Evolutionary conservation across 192 early-diverging fungal species (phyloP).

Genomic region (Haplosporangium gracile): DNA sequence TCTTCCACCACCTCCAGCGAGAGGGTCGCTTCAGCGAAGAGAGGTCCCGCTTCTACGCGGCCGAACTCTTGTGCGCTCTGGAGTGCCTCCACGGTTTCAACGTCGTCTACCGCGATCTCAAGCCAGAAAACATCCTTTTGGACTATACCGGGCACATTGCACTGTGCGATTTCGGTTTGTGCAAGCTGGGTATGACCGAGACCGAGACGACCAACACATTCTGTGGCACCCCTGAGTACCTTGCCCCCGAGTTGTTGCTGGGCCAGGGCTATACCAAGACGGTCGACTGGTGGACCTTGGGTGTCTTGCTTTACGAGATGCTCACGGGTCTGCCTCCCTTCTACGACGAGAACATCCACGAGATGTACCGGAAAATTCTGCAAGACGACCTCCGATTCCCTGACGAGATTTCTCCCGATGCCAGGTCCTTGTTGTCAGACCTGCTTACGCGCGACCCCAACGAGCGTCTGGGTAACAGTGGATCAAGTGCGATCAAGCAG

Average conservation of each 20-base stretch:
- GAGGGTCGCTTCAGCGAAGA: slow-evolving; percentile 91
- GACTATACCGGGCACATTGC: slow-evolving; percentile 96
- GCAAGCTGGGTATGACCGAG: slow-evolving; percentile 95
- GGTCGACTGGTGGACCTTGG: slow-evolving; percentile 99
- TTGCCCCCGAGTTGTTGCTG: slow-evolving; percentile 91
- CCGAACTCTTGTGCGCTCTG: slow-evolving; percentile 91
- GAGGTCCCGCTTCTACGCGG: slow-evolving; percentile 92
- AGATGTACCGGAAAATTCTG: slow-evolving; percentile 96
- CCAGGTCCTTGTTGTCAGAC: slow-evolving; percentile 75
- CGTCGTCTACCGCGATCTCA: slow-evolving; percentile 93
- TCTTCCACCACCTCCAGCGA: slow-evolving; percentile 94
- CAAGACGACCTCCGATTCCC: slow-evolving; percentile 91
- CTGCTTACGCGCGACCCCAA: slow-evolving; percentile 86
- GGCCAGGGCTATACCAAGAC: slow-evolving; percentile 91
- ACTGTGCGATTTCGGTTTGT: slow-evolving; percentile 94
- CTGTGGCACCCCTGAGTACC: slow-evolving; percentile 99
- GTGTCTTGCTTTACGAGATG: slow-evolving; percentile 93
- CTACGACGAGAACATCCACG: slow-evolving; percentile 95
- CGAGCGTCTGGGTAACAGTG: slow-evolving; percentile 86
- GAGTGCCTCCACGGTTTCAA: slow-evolving; percentile 94
- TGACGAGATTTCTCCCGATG: slow-evolving; percentile 75
- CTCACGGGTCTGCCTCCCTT: slow-evolving; percentile 92
- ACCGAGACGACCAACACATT: slow-evolving; percentile 94
- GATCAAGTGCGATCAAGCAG: slow-evolving; percentile 93
- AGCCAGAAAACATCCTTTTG: slow-evolving; percentile 95